Evolutionary conservation across 345 rosid genomes (phyloP), one percentile per base, ranked within the genome.

Genomic region (Eucalyptus pauciflora): DNA sequence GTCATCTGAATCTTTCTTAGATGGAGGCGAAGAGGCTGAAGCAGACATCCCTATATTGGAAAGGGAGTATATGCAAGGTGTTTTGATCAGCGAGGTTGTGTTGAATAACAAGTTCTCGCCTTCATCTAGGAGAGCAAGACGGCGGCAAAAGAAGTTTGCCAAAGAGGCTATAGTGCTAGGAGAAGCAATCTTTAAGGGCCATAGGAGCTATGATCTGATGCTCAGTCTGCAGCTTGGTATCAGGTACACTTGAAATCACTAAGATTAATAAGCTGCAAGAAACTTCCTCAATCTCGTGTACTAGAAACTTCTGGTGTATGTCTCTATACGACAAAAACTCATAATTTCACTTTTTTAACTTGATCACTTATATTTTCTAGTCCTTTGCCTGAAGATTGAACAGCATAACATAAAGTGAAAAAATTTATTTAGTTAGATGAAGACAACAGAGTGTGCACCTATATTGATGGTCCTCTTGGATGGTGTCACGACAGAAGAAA

Each of bases 21-120:
- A 92, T 80, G 91, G 95, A 87, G 93, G 91, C 64, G 93, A 91
- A 79, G 93, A 90, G 88, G 81, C 41, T 86, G 93, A 92, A 81
- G 87, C 91, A 54, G 93, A 91, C 87, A 58, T 91, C 89, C 96
- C 99, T 37, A 94, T 94, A 89, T 92, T 98, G 93, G 99, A 98
- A 91, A 93, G 99, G 86, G 99, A 98, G 91, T 98, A 98, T 89
- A 95, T 96, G 98, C 99, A 98, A 94, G 99, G 99, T 88, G 98
- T 98, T 90, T 92, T 96, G 89, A 98, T 98, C 27, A 98, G 95
- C 89, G 99, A 98, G 91, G 92, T 97, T 89, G 99, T 98, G 88
- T 92, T 96, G 50, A 91, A 95, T 90, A 91, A 93, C 88, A 91
- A 92, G 88, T 97, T 96, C 89, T 93, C 99, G 18, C 88, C 95